These are phyloP conservation scores for Linnemannia zychae DNA, from an alignment of 192 early-diverging fungal species.

Conservation along the genomic window DNA sequence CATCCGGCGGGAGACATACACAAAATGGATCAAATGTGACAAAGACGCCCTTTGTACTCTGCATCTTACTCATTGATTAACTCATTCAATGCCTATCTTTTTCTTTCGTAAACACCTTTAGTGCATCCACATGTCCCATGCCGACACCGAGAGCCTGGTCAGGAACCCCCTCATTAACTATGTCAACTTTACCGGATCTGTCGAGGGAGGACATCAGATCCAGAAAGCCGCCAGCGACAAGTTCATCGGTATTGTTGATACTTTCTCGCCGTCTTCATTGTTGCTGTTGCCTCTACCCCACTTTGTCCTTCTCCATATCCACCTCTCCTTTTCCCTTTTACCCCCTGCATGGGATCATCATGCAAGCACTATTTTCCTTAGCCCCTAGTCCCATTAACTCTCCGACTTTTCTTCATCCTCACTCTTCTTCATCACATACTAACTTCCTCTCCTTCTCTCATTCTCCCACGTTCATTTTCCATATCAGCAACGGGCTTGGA, in stretches of 20 bases:
- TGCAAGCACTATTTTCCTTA: not conserved
- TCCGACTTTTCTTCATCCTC: not conserved
- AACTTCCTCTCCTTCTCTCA: not conserved
- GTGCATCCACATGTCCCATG: slow-evolving; percentile 62
- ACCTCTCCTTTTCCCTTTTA: not conserved
- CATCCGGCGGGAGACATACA: slow-evolving; percentile 7
- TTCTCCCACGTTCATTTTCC: not conserved
- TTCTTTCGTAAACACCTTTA: slow-evolving; percentile 50
- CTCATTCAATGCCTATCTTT: not conserved
- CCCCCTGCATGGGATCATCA: not conserved
- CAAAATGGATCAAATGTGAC: slow-evolving; percentile 24
- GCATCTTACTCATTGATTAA: not conserved
- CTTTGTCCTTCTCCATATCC: no score
- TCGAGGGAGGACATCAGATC: slow-evolving; percentile 77
- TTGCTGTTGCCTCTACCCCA: not conserved
- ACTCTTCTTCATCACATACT: not conserved
- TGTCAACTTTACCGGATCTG: slow-evolving; percentile 86
- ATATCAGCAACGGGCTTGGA: slow-evolving; percentile 75
- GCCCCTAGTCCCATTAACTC: not conserved
- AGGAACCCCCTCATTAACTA: slow-evolving; percentile 71
- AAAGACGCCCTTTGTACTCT: slow-evolving; percentile 4
- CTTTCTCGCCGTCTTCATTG: not conserved
- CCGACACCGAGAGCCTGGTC: slow-evolving; percentile 66
- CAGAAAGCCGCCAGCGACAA: slow-evolving; percentile 64
- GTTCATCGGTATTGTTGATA: slow-evolving; percentile 66